Base-by-base conservation (phyloP, 75 land plant species). In the Cunninghamia lanceolata region DNA sequence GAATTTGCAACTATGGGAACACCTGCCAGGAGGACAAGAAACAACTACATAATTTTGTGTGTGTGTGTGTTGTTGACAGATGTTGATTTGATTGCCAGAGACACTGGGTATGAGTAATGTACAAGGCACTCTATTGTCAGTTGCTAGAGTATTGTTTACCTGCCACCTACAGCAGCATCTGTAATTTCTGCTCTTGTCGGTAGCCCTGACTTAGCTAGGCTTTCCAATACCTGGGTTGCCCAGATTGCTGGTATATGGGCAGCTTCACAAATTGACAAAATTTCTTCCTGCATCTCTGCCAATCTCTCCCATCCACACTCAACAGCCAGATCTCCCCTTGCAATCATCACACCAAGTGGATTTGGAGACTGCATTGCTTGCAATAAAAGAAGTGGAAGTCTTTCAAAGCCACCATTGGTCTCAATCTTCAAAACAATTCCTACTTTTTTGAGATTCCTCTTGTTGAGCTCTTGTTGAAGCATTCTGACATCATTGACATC, bases 241-340 rank as follows among this genome's bases (percentile, higher is more conserved):
- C 93, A 92, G 50, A 94, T 92, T 34, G 93, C 91, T 38, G 95
- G 95, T 68, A 94, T 50, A 85, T 94, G 93, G 9, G 93, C 92
- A 82, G 95, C 93, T 84, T 74, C 82, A 50, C 93, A 94, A 11
- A 90, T 84, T 30, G 90, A 86, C 43, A 94, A 43, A 76, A 94
- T 91, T 59, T 94, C 92, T 79, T 92, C 95, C 88, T 94, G 95
- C 53, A 94, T 87, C 76, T 86, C 88, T 30, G 91, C 93, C 42
- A 94, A 73, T 78, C 85, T 85, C 75, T 94, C 93, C 95, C 95
- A 94, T 38, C 95, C 95, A 88, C 95, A 94, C 83, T 94, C 95
- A 79, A 94, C 95, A 8, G 92, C 92, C 85, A 94, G 90, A 88
- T 94, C 95, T 79, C 95, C 95, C 73, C 95, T 89, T 28, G 93